These are phyloP conservation scores for Medicago arabica DNA, from an alignment of 306 rosid genomes.

Conservation along the genomic window DNA sequence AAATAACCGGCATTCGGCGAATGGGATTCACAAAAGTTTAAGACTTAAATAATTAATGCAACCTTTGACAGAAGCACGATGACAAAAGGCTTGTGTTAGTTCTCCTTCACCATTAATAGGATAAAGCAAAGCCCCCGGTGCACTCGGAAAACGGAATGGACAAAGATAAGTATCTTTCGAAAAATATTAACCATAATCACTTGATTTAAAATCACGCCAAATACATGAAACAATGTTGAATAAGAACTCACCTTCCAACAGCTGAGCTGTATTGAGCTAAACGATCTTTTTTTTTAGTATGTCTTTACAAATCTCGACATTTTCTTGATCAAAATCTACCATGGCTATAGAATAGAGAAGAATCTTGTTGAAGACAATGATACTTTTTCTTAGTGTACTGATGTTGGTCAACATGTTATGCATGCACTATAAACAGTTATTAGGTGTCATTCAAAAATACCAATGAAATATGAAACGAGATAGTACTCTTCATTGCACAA, in stretches of 20 bases:
- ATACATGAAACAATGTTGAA: background rate
- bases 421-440: background rate
- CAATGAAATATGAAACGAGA: too few species aligned
- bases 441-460: too few species aligned
- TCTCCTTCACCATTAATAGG: conserved; percentile 92
- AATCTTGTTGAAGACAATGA: conserved; percentile 51
- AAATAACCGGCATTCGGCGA: conserved; percentile 77
- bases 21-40: conserved; percentile 61
- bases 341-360: conserved; percentile 83
- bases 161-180: background rate
- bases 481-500: too few species aligned
- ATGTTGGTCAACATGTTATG: conserved; percentile 11
- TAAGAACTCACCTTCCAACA: conserved; percentile 71
- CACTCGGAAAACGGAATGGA: conserved; percentile 61
- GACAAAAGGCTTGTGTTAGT: conserved; percentile 84
- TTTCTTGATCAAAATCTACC: conserved; percentile 78
- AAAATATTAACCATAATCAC: conserved; percentile 11
- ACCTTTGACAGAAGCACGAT: conserved; percentile 95
- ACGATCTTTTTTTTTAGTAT: conserved; percentile 59
- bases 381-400: background rate
- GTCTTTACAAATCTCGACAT: conserved; percentile 54
- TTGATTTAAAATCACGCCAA: conserved; percentile 33
- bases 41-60: conserved; percentile 22
- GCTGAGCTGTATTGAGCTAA: conserved; percentile 79
- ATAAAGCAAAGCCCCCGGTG: conserved; percentile 77